Evolutionary conservation across 352 stramenopile genomes (phyloP), one percentile per base, ranked within the genome.

Genomic region (Phytopythium oedochilum): DNA sequence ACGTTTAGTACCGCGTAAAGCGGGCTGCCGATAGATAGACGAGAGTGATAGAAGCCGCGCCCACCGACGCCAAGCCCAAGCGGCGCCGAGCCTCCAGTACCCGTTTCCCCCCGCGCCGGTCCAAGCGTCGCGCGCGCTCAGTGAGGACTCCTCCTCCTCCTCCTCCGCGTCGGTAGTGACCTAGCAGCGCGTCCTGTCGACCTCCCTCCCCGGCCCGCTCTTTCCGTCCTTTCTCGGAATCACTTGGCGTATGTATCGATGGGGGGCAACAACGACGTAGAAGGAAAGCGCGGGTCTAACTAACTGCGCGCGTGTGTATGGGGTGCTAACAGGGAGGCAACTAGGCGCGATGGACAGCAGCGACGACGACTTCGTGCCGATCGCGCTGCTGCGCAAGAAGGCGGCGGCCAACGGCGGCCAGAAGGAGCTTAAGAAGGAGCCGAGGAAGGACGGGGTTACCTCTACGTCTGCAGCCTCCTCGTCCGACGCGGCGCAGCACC

Each of bases 341-440:
- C 31, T 3, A 25, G 14, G 35, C 6, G 23, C 23, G 25, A 85
- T 84, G 72, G 77, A 78, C 68, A 92, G 77, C 70, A 88, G 78
- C 56, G 83, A 92, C 54, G 83, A 92, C 57, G 83, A 92, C 60
- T 57, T 78, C 31, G 72, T 92, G 48, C 80, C 83, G 25, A 90
- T 92, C 57, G 59, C 82, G 47, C 60, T 79, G 63, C 64, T 92
- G 57, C 75, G 76, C n/a, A 83, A 75, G 61, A 85, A 83, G 49
- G 32, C 59, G 14, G 62, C 57, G 2, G 34, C 61, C 14, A 61
- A 73, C 18, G 48, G 55, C 53, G 42, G 46, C 35, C 31, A 48
- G 42, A 48, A 48, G 23, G 42, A 31, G 22, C 11, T 11, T 1
- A 20, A 31, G 23, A 4, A 14, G 23, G 42, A 32, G 5, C n/a